These are phyloP conservation scores for Kuraishia cidri DNA, from an alignment of 805 yeast genomes.

Conservation along the genomic window DNA sequence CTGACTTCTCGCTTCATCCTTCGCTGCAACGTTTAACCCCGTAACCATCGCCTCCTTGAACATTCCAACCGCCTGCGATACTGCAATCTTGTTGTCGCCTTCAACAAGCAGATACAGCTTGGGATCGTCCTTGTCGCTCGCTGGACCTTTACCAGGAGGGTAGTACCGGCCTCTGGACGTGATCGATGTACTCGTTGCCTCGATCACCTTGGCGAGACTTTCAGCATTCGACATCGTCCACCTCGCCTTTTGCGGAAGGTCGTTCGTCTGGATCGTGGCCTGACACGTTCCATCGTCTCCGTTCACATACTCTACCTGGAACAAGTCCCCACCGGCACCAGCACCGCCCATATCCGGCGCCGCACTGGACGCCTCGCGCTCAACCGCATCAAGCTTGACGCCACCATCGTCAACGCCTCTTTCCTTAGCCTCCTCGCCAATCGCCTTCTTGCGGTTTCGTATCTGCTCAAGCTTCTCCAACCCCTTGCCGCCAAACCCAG, in stretches of 20 bases:
- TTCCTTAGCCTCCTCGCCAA: constrained; percentile 7
- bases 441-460: constrained; percentile 39
- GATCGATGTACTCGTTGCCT: constrained; percentile 64
- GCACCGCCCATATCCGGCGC: constrained; percentile 3
- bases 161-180: constrained; percentile 78
- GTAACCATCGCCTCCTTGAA: constrained; percentile 46
- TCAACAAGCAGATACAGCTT: constrained; percentile 75
- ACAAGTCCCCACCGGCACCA: constrained; percentile 10
- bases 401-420: constrained; percentile 9
- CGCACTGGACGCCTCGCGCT: constrained; percentile 10
- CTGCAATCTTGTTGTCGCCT: constrained; percentile 52
- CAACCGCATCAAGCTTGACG: constrained; percentile 17
- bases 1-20: constrained; percentile 3
- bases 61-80: constrained; percentile 48
- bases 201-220: constrained; percentile 53
- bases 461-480: constrained; percentile 64
- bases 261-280: constrained; percentile 72
- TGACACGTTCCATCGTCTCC: constrained; percentile 40
- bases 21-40: constrained; percentile 22
- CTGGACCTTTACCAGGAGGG: constrained; percentile 48
- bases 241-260: constrained; percentile 72
- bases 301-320: constrained; percentile 34
- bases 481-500: constrained; percentile 94
- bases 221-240: constrained; percentile 71
- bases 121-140: constrained; percentile 49